phyloP scores from a whole-genome alignment of 495 filamentous ascomycete genomes.

The Penicillium cataractarum region DNA sequence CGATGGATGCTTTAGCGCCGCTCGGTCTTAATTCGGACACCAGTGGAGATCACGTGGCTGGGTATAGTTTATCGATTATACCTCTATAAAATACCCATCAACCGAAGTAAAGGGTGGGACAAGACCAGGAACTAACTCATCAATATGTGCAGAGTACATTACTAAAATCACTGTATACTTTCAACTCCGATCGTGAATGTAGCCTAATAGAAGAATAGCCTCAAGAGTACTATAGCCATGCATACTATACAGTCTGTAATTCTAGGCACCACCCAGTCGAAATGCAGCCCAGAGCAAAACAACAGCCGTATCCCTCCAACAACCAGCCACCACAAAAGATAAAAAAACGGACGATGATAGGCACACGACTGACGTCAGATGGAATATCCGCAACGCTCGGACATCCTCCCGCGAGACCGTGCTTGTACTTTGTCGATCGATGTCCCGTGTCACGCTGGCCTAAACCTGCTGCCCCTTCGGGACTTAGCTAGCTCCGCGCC shows the following conservation, averaged over 20 bases:
- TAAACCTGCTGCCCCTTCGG: too few relatives aligned
- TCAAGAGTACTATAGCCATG: too few relatives aligned
- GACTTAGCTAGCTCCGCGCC: too few relatives aligned
- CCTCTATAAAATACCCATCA: not conserved
- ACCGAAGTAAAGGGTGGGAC: not conserved
- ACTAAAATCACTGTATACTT: too few relatives aligned
- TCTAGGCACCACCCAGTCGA: too few relatives aligned
- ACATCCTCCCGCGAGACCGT: slow-evolving; percentile 3
- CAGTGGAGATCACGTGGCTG: not conserved
- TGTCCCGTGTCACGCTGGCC: slow-evolving; percentile 14
- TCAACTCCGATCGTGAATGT: not conserved
- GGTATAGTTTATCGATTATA: not conserved
- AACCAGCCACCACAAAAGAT: not conserved
- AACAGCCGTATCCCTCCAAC: not conserved
- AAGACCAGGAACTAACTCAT: not conserved
- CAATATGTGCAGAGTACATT: too few relatives aligned
- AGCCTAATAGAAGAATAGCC: not conserved
- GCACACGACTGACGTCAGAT: slow-evolving; percentile 23
- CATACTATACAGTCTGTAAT: too few relatives aligned
- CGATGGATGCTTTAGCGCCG: not conserved
- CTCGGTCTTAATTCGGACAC: not conserved
- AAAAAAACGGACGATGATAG: not conserved
- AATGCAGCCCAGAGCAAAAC: not conserved
- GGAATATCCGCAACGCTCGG: slow-evolving; percentile 15
- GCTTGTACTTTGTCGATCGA: slow-evolving; percentile 15